Conservation (phyloP, 2,329 filamentous ascomycete species). For the Nothophaeocryptopus gaeumannii region DNA sequence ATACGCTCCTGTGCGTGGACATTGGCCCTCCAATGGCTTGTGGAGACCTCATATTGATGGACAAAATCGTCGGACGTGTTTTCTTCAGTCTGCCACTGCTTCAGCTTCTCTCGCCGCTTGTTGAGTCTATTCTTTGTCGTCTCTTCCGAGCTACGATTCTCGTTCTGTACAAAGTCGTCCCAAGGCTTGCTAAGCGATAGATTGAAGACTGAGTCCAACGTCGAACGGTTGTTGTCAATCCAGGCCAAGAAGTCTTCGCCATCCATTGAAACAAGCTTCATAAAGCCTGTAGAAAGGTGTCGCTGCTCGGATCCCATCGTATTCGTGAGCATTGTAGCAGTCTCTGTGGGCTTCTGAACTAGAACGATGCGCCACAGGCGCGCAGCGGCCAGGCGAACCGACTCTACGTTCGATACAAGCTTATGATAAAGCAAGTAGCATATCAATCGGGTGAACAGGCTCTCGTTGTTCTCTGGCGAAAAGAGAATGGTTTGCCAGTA, state of each 20-base stretch:
- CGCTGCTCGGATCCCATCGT: slow-evolving; percentile 68
- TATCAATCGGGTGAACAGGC: slow-evolving; percentile 78
- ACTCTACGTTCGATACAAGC: slow-evolving; percentile 66
- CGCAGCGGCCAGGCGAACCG: slow-evolving; percentile 72
- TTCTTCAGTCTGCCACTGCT: slow-evolving; percentile 72
- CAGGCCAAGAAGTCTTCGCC: slow-evolving; percentile 83
- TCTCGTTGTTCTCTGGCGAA: slow-evolving; percentile 70
- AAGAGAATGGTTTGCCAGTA: slow-evolving; percentile 96
- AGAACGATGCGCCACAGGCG: slow-evolving; percentile 88
- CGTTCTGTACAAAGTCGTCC: slow-evolving; percentile 80
- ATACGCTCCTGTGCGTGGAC: slow-evolving; percentile 89
- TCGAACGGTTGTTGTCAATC: slow-evolving; percentile 77
- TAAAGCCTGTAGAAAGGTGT: slow-evolving; percentile 71
- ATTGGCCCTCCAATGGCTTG: slow-evolving; percentile 90
- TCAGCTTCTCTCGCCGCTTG: slow-evolving; percentile 79
- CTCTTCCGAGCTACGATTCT: slow-evolving; percentile 78
- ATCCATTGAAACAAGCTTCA: slow-evolving; percentile 80
- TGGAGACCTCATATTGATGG: slow-evolving; percentile 79
- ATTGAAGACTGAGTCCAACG: slow-evolving; percentile 79
- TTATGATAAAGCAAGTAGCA: slow-evolving; percentile 94
- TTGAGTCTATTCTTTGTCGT: slow-evolving; percentile 66
- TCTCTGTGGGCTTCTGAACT: slow-evolving; percentile 87
- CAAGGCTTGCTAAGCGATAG: slow-evolving; percentile 76
- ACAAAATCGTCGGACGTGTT: slow-evolving; percentile 67
- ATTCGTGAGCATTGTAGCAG: slow-evolving; percentile 68